Conservation (phyloP, 805 yeast species). For the Yarrowia porcina region DNA sequence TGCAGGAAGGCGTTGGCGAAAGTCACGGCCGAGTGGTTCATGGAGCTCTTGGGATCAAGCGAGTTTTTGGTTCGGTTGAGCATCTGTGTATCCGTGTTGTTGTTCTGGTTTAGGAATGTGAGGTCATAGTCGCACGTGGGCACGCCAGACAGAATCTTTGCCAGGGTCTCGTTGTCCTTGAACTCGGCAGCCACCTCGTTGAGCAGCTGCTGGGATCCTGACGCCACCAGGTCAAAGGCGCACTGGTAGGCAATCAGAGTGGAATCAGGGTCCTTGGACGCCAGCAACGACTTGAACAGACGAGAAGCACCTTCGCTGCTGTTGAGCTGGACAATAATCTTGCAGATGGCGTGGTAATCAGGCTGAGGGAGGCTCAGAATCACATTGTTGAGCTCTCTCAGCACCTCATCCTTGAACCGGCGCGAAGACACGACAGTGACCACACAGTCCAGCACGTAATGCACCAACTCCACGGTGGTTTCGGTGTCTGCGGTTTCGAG, state of each 20-base stretch:
- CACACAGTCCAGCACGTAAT: slow-evolving; percentile 67
- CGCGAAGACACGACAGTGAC: slow-evolving; percentile 64
- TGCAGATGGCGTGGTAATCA: slow-evolving; percentile 80
- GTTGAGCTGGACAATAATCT: slow-evolving; percentile 83
- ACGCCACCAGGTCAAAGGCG: slow-evolving; percentile 88
- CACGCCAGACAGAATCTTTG: slow-evolving; percentile 77
- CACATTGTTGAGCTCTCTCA: slow-evolving; percentile 59
- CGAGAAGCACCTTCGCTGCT: slow-evolving; percentile 66
- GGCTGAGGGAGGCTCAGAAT: slow-evolving; percentile 58
- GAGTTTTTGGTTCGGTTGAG: slow-evolving; percentile 75
- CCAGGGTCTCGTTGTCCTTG: slow-evolving; percentile 43
- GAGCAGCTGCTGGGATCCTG: slow-evolving; percentile 86
- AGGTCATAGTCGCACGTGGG: slow-evolving; percentile 92
- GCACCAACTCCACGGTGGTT: slow-evolving; percentile 43
- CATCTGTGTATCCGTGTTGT: slow-evolving; percentile 79
- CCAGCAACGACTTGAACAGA: slow-evolving; percentile 60
- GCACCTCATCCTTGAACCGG: slow-evolving; percentile 60
- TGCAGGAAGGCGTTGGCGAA: slow-evolving; percentile 93
- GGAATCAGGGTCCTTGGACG: slow-evolving; percentile 39
- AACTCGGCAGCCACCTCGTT: slow-evolving; percentile 45
- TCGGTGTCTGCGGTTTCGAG: not conserved
- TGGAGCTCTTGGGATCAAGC: slow-evolving; percentile 87
- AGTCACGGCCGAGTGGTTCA: slow-evolving; percentile 93
- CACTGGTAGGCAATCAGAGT: slow-evolving; percentile 79
- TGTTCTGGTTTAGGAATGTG: slow-evolving; percentile 81